Base-by-base conservation (phyloP, 2,329 filamentous ascomycete species). In the Paecilomyces sp. region DNA sequence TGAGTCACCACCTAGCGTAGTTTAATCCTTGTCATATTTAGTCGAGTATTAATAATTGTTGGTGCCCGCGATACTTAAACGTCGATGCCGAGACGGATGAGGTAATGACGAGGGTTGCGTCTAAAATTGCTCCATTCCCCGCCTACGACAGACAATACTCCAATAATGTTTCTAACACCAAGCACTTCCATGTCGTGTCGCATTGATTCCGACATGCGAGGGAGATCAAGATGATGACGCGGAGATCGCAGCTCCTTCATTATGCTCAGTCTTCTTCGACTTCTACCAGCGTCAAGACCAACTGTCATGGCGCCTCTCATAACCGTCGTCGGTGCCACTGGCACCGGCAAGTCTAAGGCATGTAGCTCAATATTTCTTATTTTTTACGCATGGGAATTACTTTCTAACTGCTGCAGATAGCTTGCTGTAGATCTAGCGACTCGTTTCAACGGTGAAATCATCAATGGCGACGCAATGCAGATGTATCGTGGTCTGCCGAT, bases 401-500 rank as follows among this genome's bases (percentile, higher is more conserved):
- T 54, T 31, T 54, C 68, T 73, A 64, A 77, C 64, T 55, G 58
- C 58, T 70, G 61, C 62, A 71, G 64, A 66, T 67, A 96, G 92
- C 84, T 97, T 65, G 94, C 94, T 8, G 88, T 99, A 50, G 91
- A 96, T 63, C 78, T 99, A 57, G 94, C 95, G 0, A 82, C 82
- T 51, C 85, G 83, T 24, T 92, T 92, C 75, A 88, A 94, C 74
- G 94, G 95, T 70, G 94, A 99, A 75, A 85, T 99, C 57, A 92
- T 99, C 77, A 99, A 99, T 71, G 91, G 91, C 54, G 94, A 99
- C 80, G 94, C 94, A 47, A 96, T 99, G 92, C 94, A 99, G 73
- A 87, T 99, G 77, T 99, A 99, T 74, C 83, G 85, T 57, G 94
- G 94, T 2, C 79, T 99, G 52, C 92, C 94, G 4, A 88, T 97